These are phyloP conservation scores for Akanthomyces lecanii DNA, from an alignment of 2,329 filamentous ascomycete genomes.

Conservation along the genomic window DNA sequence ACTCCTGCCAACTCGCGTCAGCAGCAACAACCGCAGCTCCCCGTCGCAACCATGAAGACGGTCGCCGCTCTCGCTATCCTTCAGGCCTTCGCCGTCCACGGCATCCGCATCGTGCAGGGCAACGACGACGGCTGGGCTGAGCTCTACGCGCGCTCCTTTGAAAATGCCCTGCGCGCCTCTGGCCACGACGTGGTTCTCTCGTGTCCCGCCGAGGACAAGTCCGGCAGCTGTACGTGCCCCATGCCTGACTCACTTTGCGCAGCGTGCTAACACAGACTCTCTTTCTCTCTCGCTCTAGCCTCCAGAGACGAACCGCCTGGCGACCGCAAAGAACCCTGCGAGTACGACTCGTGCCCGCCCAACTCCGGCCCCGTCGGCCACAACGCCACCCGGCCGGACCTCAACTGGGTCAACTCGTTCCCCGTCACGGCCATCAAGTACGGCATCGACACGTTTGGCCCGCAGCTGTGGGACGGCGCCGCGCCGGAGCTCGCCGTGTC, in stretches of 20 bases:
- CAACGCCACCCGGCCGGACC: constrained; percentile 52
- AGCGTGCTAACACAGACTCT: background rate
- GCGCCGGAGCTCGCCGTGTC: constrained; percentile 60
- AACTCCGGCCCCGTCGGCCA: constrained; percentile 52
- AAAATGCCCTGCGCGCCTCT: constrained; percentile 49
- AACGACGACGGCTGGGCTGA: constrained; percentile 76
- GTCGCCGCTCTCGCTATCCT: constrained; percentile 2
- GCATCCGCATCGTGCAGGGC: constrained; percentile 55
- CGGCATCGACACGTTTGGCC: constrained; percentile 55
- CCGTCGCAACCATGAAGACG: constrained; percentile 1
- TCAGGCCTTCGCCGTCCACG: constrained; percentile 27
- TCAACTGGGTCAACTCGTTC: constrained; percentile 71
- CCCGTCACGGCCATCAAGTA: constrained; percentile 56
- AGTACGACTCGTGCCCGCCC: constrained; percentile 58
- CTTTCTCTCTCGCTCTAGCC: constrained; percentile 35
- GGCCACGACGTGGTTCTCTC: constrained; percentile 62
- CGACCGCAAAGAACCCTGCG: constrained; percentile 47
- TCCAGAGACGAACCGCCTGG: constrained; percentile 45
- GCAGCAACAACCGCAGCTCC: too few relatives aligned
- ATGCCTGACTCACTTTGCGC: background rate
- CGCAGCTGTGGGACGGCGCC: constrained; percentile 48
- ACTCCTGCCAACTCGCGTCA: too few relatives aligned
- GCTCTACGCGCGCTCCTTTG: constrained; percentile 58
- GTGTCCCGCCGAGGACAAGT: constrained; percentile 62
- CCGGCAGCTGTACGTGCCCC: constrained; percentile 49